phyloP scores from a whole-genome alignment of 2,329 filamentous ascomycete genomes.

The Leptographium wingfieldii region DNA sequence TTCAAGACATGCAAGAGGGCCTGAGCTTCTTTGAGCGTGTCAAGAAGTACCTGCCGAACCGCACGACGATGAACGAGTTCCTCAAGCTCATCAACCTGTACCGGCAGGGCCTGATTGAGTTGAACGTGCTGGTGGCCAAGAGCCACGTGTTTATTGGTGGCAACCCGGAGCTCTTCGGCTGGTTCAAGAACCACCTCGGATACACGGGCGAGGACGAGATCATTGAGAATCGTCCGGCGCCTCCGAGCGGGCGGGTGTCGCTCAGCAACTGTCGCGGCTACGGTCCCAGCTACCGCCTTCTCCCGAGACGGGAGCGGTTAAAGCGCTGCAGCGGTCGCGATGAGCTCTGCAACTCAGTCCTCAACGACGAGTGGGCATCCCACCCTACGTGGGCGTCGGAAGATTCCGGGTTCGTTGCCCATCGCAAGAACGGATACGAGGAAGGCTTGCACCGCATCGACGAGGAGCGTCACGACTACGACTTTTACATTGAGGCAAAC shows the following conservation, averaged over 20 bases:
- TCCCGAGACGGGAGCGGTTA: conserved; percentile 81
- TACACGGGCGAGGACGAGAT: conserved; percentile 65
- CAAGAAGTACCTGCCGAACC: conserved; percentile 91
- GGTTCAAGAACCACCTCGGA: conserved; percentile 74
- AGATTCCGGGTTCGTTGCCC: conserved; percentile 93
- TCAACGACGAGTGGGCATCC: conserved; percentile 97
- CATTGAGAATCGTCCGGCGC: conserved; percentile 64
- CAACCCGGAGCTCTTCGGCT: conserved; percentile 78
- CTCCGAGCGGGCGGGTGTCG: conserved; percentile 72
- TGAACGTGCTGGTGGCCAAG: conserved; percentile 68
- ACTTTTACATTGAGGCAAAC: conserved; percentile 95
- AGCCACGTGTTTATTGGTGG: conserved; percentile 76
- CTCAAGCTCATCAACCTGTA: conserved; percentile 94
- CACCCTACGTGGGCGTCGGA: conserved; percentile 98
- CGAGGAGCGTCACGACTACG: conserved; percentile 96
- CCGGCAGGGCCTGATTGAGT: conserved; percentile 84
- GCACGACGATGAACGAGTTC: conserved; percentile 88
- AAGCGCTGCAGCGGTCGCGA: conserved; percentile 91
- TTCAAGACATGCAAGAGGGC: conserved; percentile 71
- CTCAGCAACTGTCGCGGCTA: conserved; percentile 92
- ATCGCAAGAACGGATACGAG: conserved; percentile 91
- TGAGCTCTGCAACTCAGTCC: conserved; percentile 80
- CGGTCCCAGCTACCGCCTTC: conserved; percentile 84
- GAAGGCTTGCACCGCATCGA: conserved; percentile 92
- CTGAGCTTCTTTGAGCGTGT: conserved; percentile 90